Conservation (phyloP, 2,329 filamentous ascomycete species). For the Malbranchea zuffiana region DNA sequence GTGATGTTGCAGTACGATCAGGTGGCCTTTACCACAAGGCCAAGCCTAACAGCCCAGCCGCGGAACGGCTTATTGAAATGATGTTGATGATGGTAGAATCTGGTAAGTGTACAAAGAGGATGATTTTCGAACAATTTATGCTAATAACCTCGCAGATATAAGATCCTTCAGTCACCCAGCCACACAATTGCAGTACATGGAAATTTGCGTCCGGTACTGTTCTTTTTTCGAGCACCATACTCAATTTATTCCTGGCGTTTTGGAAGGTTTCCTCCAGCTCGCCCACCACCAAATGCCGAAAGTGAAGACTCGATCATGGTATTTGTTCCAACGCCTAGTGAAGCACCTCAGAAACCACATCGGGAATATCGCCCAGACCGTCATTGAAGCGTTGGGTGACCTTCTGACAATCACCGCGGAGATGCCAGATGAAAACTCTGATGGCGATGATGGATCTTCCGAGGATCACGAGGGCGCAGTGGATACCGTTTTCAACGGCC, state of each 20-base stretch:
- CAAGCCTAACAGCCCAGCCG: conserved; percentile 65
- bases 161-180: conserved; percentile 79
- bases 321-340: conserved; percentile 85
- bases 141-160: conserved; percentile 65
- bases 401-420: conserved; percentile 85
- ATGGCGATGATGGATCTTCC: conserved; percentile 88
- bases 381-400: conserved; percentile 82
- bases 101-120: conserved; percentile 45
- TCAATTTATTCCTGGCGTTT: conserved; percentile 68
- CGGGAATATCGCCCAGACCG: conserved; percentile 77
- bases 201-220: conserved; percentile 90
- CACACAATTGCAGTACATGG: conserved; percentile 94
- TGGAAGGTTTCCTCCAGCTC: conserved; percentile 83
- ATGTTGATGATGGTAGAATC: conserved; percentile 94
- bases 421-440: conserved; percentile 60
- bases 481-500: conserved; percentile 82
- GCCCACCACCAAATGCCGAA: conserved; percentile 81
- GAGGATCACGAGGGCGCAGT: conserved; percentile 82
- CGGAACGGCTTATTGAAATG: conserved; percentile 76
- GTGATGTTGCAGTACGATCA: conserved; percentile 81
- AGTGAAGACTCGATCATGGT: conserved; percentile 88
- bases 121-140: conserved; percentile 14
- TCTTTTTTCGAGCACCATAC: conserved; percentile 81
- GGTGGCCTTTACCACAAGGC: conserved; percentile 79
- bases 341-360: conserved; percentile 77